A percentile compares a stretch with the other conserved stretches of the same genome.
phyloP scores from a whole-genome alignment of 192 early-diverging fungal species.

The Glomus cerebriforme region DNA sequence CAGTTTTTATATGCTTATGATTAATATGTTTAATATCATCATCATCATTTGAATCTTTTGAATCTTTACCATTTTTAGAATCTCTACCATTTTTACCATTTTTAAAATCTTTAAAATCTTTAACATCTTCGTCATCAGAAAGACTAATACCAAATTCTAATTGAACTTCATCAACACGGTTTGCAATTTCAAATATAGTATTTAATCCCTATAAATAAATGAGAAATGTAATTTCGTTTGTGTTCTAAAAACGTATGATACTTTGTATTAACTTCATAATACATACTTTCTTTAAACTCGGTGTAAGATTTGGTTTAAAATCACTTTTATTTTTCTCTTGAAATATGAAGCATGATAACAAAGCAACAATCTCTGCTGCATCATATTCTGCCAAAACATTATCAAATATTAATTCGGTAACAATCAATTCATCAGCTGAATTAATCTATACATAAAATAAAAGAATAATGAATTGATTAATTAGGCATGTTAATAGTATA shows the following conservation, averaged over 20 bases:
- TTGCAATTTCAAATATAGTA: slow-evolving; percentile 68
- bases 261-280: not conserved
- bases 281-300: slow-evolving; percentile 51
- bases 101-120: slow-evolving; percentile 26
- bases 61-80: not conserved
- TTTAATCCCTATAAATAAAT: slow-evolving; percentile 51
- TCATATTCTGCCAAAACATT: slow-evolving; percentile 89
- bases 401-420: slow-evolving; percentile 93
- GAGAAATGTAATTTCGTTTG: not conserved
- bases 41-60: not conserved
- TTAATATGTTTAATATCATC: not conserved
- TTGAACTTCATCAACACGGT: slow-evolving; percentile 74
- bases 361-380: slow-evolving; percentile 90
- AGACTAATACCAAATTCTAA: slow-evolving; percentile 62
- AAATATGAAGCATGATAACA: slow-evolving; percentile 94
- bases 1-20: slow-evolving; percentile 65
- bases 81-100: slow-evolving; percentile 13
- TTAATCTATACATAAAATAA: slow-evolving; percentile 66
- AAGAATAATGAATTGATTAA: not conserved
- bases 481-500: slow-evolving; percentile 4
- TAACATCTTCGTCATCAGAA: too few species aligned
- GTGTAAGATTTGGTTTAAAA: slow-evolving; percentile 64
- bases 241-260: not conserved
- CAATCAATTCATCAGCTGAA: slow-evolving; percentile 89
- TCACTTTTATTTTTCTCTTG: slow-evolving; percentile 86